Conservation (phyloP, 208 protist species). For the Leishmania lainsoni region DNA sequence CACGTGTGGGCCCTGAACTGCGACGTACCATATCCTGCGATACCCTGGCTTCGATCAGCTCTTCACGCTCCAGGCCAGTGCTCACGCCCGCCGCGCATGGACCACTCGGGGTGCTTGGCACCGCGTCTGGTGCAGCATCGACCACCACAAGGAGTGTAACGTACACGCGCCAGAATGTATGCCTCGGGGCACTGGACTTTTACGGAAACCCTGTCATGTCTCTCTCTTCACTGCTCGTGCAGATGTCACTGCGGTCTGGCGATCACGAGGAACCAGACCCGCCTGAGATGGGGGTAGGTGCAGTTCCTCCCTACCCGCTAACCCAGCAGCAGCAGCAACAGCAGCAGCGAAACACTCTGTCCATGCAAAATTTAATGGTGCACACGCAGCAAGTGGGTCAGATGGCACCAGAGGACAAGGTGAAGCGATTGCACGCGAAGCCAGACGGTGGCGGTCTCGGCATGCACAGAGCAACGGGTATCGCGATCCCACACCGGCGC, state of each 20-base stretch:
- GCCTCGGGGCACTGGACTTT: conserved; percentile 27
- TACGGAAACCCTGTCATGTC: conserved; percentile 36
- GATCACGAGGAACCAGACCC: conserved; percentile 29
- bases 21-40: conserved; percentile 21
- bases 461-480: not conserved
- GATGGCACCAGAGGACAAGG: conserved; percentile 33
- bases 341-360: conserved; percentile 25
- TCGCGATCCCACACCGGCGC: conserved; percentile 7
- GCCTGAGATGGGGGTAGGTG: not conserved
- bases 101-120: not conserved
- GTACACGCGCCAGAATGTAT: conserved; percentile 40
- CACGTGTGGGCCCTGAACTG: not conserved
- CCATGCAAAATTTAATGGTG: conserved; percentile 38
- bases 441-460: conserved; percentile 2
- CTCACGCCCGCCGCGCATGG: conserved; percentile 16
- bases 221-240: conserved; percentile 32
- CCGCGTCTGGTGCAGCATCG: conserved; percentile 21
- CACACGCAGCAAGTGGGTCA: conserved; percentile 36
- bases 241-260: conserved; percentile 27
- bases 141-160: conserved; percentile 30
- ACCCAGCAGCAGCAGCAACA: conserved; percentile 23
- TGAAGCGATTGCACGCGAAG: conserved; percentile 25
- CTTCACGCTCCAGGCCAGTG: conserved; percentile 22
- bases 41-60: conserved; percentile 22
- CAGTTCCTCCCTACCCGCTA: conserved; percentile 4